These are phyloP conservation scores for Fusarium sp. DNA, from an alignment of 2,329 filamentous ascomycete species.

Conservation along the genomic window DNA sequence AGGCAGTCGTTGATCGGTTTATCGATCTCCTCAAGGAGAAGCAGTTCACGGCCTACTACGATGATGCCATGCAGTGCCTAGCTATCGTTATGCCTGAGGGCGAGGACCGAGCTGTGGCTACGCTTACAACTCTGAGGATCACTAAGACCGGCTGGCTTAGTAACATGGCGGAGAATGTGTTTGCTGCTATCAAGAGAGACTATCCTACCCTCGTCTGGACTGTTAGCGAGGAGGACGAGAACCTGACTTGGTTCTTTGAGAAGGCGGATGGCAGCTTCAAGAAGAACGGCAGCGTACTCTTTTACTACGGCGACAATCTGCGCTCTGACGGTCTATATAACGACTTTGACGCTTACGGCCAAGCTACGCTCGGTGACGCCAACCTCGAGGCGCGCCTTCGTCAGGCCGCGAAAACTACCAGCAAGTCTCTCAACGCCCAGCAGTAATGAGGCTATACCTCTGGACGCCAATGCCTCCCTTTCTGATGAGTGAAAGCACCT, in stretches of 20 bases:
- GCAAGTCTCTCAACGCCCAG: constrained; percentile 61
- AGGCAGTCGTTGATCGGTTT: constrained; percentile 89
- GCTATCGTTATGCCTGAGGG: constrained; percentile 87
- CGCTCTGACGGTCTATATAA: constrained; percentile 85
- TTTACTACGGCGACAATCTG: constrained; percentile 93
- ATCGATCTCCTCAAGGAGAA: constrained; percentile 82
- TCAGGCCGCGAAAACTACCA: constrained; percentile 80
- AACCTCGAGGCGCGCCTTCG: constrained; percentile 91
- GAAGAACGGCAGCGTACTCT: constrained; percentile 89
- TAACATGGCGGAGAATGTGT: constrained; percentile 96
- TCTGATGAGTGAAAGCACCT: no score
- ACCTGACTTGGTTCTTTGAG: constrained; percentile 98
- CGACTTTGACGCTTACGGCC: constrained; percentile 86
- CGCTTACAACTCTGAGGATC: constrained; percentile 91
- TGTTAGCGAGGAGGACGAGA: constrained; percentile 96
- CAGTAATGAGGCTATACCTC: constrained; percentile 22
- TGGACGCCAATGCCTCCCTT: no score
- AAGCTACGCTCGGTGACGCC: constrained; percentile 89
- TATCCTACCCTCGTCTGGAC: constrained; percentile 94
- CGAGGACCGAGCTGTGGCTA: constrained; percentile 78
- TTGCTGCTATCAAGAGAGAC: constrained; percentile 93
- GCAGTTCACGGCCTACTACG: constrained; percentile 93
- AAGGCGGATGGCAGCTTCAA: constrained; percentile 95
- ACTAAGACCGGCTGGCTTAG: constrained; percentile 96
- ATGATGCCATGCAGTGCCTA: constrained; percentile 93